Base-by-base conservation (phyloP, 1,284 basidiomycete genomes). In the Prillingera fragicola region DNA sequence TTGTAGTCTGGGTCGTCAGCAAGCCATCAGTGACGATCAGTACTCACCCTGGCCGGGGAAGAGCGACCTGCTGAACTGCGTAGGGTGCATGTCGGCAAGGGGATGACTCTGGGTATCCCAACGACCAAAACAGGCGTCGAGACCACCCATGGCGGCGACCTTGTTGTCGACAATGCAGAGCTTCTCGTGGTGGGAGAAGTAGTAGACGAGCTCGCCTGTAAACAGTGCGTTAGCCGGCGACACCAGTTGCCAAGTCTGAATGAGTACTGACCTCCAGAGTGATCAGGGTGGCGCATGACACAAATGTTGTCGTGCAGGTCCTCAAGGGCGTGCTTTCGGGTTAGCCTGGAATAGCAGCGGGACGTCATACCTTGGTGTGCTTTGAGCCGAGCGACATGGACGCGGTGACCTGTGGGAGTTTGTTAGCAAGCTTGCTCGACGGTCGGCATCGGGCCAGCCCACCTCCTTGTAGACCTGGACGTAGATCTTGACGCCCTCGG, bases 71-170 rank as follows among this genome's bases (percentile, higher is more conserved):
- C 75, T 72, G 61, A 90, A 90, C 59, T 90, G 76, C 2, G 85
- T 85, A 0, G 88, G 87, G 62, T 95, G 91, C 8, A 81, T 85
- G 62, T 96, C 91, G 4, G 90, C 84, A 27, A 94, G 77, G 2
- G 88, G 87, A 61, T 75, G 67, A 45, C 66, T 83, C 56, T 84
- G 80, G 1, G 84, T 89, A 69, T 96, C 92, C 90, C 91, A 97
- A 25, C 92, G 82, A 6, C 92, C 92, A 59, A 90, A 92, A 72
- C 90, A 95, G 15, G 92, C 77, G 63, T 95, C 90, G 15, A 94
- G 78, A 18, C 89, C 89, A 21, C 90, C 68, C 65, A 70, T 67
- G 3, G 60, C 63, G 1, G 84, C 87, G 33, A 75, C 76, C 60
- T 84, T 82, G 64, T 91, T 89, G 70, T 95, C 90, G 9, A 95